Conservation (phyloP, 2,329 filamentous ascomycete genomes). For the Thielaviopsis musarum region DNA sequence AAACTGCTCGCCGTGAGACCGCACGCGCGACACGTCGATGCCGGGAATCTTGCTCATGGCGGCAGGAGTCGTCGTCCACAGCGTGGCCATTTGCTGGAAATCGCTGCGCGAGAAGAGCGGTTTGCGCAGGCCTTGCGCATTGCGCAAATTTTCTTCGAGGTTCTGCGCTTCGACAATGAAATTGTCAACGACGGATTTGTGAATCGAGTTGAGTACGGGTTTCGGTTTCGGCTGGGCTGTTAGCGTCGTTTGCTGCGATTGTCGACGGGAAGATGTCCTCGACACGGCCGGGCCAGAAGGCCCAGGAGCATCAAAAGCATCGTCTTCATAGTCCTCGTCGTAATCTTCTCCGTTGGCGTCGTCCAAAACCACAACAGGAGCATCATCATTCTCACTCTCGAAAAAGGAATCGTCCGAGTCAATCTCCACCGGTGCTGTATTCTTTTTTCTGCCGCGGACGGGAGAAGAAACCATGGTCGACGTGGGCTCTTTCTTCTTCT, state of each 20-base stretch:
- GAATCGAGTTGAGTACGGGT: constrained; percentile 38
- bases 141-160: constrained; percentile 44
- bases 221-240: constrained; percentile 36
- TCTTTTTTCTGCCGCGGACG: constrained; percentile 18
- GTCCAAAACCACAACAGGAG: constrained; percentile 12
- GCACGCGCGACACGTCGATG: constrained; percentile 46
- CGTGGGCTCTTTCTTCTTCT: constrained; percentile 19
- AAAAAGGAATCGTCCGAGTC: constrained; percentile 8
- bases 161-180: constrained; percentile 48
- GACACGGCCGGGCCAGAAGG: not conserved
- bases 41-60: constrained; percentile 47
- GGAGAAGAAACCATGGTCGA: constrained; percentile 39
- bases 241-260: constrained; percentile 15
- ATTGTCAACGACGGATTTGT: constrained; percentile 43
- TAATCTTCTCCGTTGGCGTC: constrained; percentile 16
- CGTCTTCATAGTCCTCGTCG: constrained; percentile 17
- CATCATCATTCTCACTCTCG: not conserved
- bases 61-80: constrained; percentile 43
- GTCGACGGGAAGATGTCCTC: not conserved
- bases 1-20: constrained; percentile 43
- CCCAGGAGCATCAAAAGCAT: constrained; percentile 29
- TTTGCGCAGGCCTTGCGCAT: constrained; percentile 36
- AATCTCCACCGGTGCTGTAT: constrained; percentile 14
- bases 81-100: constrained; percentile 56
- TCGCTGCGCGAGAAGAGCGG: constrained; percentile 52